Percentiles rank a stretch among this genome's conserved stretches.
phyloP scores from a whole-genome alignment of 768 basidiomycete genomes.

The Suillus tomentosus region DNA sequence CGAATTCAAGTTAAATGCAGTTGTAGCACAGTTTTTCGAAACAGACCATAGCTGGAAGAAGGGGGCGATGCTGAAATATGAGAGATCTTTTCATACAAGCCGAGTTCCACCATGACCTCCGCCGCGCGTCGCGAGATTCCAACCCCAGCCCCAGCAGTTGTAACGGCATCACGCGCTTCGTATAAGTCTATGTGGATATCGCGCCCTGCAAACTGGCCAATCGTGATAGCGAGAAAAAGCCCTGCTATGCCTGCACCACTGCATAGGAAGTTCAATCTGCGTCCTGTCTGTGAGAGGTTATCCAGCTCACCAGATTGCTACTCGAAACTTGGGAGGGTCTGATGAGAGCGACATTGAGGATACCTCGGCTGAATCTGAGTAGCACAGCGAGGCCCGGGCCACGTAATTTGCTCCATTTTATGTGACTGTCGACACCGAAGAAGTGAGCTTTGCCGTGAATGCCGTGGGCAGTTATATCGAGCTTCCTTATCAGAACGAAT shows the following conservation, averaged over 20 bases:
- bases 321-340: conserved; percentile 11
- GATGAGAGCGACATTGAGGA: not conserved
- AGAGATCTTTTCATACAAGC: not conserved
- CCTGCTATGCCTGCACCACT: conserved; percentile 37
- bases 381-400: no score
- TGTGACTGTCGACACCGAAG: no score
- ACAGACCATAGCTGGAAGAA: conserved; percentile 5
- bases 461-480: no score
- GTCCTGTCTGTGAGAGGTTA: not conserved
- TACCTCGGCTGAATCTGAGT: no score
- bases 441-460: no score
- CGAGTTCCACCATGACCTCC: not conserved
- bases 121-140: conserved; percentile 30
- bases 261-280: not conserved
- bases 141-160: conserved; percentile 42
- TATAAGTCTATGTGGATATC: conserved; percentile 42
- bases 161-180: conserved; percentile 42
- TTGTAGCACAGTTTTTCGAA: not conserved
- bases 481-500: no score
- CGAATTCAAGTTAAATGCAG: not conserved
- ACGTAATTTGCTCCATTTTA: no score
- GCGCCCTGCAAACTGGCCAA: conserved; percentile 28
- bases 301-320: conserved; percentile 12
- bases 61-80: not conserved
- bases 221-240: conserved; percentile 38